Conservation (phyloP, 129 eudicot genomes). For the Artemisia tridentata region DNA sequence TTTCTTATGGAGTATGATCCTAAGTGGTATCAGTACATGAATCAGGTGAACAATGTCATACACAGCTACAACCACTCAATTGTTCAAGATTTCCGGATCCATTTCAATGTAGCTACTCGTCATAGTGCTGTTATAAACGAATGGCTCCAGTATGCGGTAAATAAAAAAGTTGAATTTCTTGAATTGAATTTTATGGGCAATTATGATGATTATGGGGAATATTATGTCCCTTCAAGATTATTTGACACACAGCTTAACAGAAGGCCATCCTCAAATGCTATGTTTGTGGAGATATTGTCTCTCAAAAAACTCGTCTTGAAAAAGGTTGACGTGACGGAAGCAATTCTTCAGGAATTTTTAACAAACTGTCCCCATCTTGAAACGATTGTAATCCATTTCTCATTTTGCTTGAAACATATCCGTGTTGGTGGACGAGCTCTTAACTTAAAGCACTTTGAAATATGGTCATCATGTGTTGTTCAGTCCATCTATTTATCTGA, state of each 20-base stretch:
- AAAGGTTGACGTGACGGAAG: constrained; percentile 34
- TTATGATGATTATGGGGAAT: background rate
- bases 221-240: background rate
- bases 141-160: constrained; percentile 10
- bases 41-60: constrained; percentile 19
- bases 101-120: background rate
- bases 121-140: background rate
- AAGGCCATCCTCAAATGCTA: background rate
- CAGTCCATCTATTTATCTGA: constrained; percentile 23
- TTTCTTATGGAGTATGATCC: background rate
- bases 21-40: background rate
- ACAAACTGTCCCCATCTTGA: constrained; percentile 29
- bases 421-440: constrained; percentile 26
- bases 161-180: constrained; percentile 9
- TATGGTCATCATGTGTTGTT: constrained; percentile 20
- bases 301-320: constrained; percentile 37
- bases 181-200: constrained; percentile 2
- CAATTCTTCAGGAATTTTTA: constrained; percentile 28
- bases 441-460: constrained; percentile 35
- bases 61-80: constrained; percentile 22
- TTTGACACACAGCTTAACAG: background rate
- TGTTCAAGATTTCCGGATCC: constrained; percentile 4
- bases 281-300: constrained; percentile 1
- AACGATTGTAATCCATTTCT: constrained; percentile 28
- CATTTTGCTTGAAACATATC: constrained; percentile 24